Base-by-base conservation (phyloP, 257 asterid species). In the Nicotiana obtusifolia region DNA sequence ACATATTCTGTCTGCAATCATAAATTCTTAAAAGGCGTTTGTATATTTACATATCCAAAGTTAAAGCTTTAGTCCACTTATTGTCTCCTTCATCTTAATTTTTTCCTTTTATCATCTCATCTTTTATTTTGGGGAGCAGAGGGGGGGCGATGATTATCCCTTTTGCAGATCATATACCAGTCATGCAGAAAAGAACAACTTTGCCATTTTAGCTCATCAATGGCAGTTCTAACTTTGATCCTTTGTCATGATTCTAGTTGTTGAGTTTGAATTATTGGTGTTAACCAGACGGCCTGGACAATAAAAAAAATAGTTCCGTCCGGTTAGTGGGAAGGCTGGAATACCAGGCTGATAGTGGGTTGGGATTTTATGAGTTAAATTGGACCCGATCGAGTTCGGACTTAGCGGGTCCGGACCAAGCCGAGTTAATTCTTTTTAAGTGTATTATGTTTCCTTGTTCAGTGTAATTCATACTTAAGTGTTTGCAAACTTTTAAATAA, bases 11-110 rank as follows among this genome's bases (percentile, higher is more conserved):
- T 77, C 81, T 82, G 73, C 82, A 83, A 81, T 81, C 49, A 78
- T 85, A 64, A 37, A 78, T 80, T 75, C 83, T 53, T 41, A 77
- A 62, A 76, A 71, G 31, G 24, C 80, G 64, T 81, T 82, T 85
- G 77, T 79, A 78, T n/a, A 77, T 53, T 64, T 79, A 75, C 57
- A 15, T 54, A 60, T 6, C 52, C 68, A 87, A 85, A 85, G 88
- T 67, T 76, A 61, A 80, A 85, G 84, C 80, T 87, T 85, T 73
- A 69, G 78, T 44, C 86, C 88, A 83, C 83, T 78, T 68, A 41
- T 31, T 56, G 37, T 66, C 31, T 69, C 2, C 6, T 11, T 13
- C 19, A 52, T 52, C 17, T 52, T 52, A 52, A 5, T 1, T 59
- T 5, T 22, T 78, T 69, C 77, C 64, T 84, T 80, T 64, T 75